phyloP scores from a whole-genome alignment of 352 stramenopile species.

The Phytopythium chamaehyphon region DNA sequence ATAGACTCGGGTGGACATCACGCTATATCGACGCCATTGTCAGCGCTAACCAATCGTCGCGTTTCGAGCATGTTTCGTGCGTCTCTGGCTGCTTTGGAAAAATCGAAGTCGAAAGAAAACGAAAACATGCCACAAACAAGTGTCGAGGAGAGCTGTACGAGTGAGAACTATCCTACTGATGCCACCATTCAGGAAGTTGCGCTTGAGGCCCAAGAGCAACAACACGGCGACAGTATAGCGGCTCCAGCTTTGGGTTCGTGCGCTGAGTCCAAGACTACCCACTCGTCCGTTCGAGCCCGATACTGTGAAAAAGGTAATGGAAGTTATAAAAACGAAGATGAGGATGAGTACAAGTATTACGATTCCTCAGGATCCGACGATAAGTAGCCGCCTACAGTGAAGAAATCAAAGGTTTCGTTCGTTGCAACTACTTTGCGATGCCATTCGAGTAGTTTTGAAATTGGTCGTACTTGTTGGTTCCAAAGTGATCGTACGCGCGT shows the following conservation, averaged over 20 bases:
- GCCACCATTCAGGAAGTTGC: no score
- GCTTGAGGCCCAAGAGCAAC: no score
- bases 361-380: constrained; percentile 4
- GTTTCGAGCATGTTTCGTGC: constrained; percentile 7
- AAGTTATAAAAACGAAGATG: not conserved
- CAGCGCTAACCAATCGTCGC: not conserved
- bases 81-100: not conserved
- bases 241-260: no score
- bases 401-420: not conserved
- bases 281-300: no score
- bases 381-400: not conserved
- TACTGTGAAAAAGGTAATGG: not conserved
- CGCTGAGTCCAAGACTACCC: no score
- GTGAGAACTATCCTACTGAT: not conserved
- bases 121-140: no score
- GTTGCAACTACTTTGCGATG: constrained; percentile 66
- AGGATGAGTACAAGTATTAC: constrained; percentile 20
- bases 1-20: not conserved
- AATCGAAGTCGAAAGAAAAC: not conserved
- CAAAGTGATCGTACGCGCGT: constrained; percentile 93
- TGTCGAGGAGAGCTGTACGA: not conserved
- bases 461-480: constrained; percentile 94
- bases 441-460: constrained; percentile 93
- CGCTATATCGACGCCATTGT: not conserved
- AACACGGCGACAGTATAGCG: no score